Conservation (phyloP, 495 filamentous ascomycete genomes). For the Schizothecium vesticola region DNA sequence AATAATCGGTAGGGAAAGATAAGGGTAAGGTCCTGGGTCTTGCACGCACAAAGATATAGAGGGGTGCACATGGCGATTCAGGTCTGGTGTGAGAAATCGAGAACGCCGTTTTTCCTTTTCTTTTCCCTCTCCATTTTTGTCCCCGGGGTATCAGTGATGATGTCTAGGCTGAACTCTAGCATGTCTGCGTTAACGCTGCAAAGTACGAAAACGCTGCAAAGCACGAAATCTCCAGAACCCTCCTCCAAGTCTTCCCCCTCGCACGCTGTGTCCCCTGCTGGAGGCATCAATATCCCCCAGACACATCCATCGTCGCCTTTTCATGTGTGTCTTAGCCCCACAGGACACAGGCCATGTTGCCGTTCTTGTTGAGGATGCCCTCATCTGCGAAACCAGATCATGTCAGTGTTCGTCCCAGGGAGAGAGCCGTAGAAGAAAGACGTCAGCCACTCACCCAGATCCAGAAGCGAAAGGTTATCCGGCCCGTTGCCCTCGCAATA, state of each 20-base stretch:
- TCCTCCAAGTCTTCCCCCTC: neutral
- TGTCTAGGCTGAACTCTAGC: neutral
- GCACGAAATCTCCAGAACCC: neutral
- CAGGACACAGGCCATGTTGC: slow-evolving; percentile 14
- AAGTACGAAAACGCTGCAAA: neutral
- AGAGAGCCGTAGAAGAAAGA: neutral
- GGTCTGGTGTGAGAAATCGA: neutral
- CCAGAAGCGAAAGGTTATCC: neutral
- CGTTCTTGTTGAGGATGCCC: slow-evolving; percentile 21
- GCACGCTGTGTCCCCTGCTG: neutral
- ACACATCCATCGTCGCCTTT: neutral
- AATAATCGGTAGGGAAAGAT: no score
- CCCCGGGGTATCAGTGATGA: neutral
- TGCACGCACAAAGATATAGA: no score
- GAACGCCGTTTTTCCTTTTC: neutral
- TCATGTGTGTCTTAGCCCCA: neutral
- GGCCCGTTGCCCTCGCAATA: neutral
- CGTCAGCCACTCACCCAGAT: neutral
- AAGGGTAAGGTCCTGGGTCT: no score
- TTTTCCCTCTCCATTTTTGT: neutral
- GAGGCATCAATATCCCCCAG: neutral
- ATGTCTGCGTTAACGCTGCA: neutral
- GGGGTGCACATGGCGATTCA: no score
- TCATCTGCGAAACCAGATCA: slow-evolving; percentile 11
- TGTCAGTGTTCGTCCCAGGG: neutral